phyloP scores from a whole-genome alignment of 495 filamentous ascomycete genomes.

The Talaromyces adpressus region DNA sequence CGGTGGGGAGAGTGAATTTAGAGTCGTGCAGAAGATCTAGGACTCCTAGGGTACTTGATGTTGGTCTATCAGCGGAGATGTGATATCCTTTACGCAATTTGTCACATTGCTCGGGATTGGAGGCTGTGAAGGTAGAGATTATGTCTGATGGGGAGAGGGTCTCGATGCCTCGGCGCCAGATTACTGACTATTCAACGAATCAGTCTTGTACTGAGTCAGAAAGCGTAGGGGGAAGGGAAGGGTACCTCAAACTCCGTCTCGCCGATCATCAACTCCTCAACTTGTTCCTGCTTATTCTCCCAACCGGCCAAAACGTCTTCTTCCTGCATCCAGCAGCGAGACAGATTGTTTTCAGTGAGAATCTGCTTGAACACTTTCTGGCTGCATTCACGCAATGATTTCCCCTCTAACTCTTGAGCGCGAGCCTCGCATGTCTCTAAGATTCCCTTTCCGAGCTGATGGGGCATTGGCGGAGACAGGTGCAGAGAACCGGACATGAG shows the following conservation, averaged over 20 bases:
- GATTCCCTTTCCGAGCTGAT: conserved; percentile 21
- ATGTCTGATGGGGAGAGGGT: conserved; percentile 18
- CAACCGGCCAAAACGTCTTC: conserved; percentile 24
- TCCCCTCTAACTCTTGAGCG: conserved; percentile 21
- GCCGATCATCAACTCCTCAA: conserved; percentile 34
- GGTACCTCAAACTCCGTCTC: conserved; percentile 33
- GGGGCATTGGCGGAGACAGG: conserved; percentile 27
- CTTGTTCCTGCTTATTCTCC: conserved; percentile 25
- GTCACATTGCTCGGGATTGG: conserved; percentile 19
- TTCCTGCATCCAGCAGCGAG: conserved; percentile 35
- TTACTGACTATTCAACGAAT: conserved; percentile 22
- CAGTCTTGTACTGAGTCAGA: neutral
- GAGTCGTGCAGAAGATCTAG: conserved; percentile 30
- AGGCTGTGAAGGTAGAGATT: conserved; percentile 26
- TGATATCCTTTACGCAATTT: conserved; percentile 32
- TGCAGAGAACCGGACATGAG: conserved; percentile 31
- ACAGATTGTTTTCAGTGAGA: conserved; percentile 28
- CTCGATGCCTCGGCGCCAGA: conserved; percentile 36
- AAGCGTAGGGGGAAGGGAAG: neutral
- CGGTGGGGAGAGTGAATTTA: conserved; percentile 29
- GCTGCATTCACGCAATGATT: conserved; percentile 21
- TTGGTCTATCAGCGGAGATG: conserved; percentile 27
- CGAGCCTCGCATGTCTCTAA: conserved; percentile 23
- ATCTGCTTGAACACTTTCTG: conserved; percentile 21
- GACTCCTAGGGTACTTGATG: conserved; percentile 29